Percentiles rank a stretch among this genome's conserved stretches.
Evolutionary conservation across 108 stramenopile genomes (phyloP).

Genomic region (Skeletonema potamos): DNA sequence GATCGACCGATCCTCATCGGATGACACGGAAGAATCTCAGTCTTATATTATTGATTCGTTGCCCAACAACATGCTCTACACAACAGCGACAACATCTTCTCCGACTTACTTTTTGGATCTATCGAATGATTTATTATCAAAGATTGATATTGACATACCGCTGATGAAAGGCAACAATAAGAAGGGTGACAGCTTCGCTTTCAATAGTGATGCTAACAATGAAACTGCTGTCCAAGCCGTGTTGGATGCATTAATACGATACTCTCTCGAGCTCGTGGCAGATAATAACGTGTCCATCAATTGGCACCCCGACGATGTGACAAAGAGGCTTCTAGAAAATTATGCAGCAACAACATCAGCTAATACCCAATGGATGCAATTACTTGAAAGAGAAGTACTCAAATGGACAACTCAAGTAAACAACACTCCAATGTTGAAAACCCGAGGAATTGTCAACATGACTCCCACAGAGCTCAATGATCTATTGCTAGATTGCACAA

Average conservation of each 20-base stretch:
- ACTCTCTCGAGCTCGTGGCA: conserved; percentile 10
- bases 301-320: conserved; percentile 39
- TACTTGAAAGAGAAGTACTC: conserved; percentile 23
- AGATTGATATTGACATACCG: neutral
- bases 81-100: neutral
- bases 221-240: conserved; percentile 2
- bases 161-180: neutral
- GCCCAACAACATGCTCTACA: neutral
- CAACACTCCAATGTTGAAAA: conserved; percentile 23
- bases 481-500: conserved; percentile 29
- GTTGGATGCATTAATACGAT: conserved; percentile 13
- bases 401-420: conserved; percentile 26
- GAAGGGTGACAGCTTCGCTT: neutral
- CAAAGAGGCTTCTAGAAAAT: conserved; percentile 12
- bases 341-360: neutral
- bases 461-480: conserved; percentile 22
- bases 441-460: conserved; percentile 40
- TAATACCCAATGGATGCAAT: neutral
- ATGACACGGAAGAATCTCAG: neutral
- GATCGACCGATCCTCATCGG: neutral
- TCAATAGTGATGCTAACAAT: neutral
- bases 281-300: neutral
- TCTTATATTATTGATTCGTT: neutral
- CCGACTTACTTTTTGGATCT: neutral
- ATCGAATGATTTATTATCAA: neutral